phyloP scores from a whole-genome alignment of 2,329 filamentous ascomycete species.

The Elsinoe ampelina region DNA sequence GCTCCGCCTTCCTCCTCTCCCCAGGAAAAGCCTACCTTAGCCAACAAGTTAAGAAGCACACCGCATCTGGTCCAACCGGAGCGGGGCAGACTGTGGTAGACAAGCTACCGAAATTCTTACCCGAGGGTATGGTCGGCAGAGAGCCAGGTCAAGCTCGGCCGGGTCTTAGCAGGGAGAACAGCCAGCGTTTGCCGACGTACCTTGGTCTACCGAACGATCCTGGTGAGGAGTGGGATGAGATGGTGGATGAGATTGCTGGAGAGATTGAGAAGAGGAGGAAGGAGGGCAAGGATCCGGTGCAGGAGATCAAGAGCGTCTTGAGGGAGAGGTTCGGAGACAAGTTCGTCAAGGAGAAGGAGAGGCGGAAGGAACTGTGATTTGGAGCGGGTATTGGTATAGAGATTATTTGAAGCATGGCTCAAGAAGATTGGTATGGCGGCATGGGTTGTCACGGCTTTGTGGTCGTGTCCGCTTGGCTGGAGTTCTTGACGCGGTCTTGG shows the following conservation, averaged over 20 bases:
- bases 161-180: not conserved
- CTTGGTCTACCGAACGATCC: slow-evolving; percentile 73
- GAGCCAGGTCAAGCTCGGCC: not conserved
- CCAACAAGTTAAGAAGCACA: slow-evolving; percentile 27
- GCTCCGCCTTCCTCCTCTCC: slow-evolving; percentile 68
- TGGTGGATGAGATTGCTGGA: slow-evolving; percentile 60
- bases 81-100: not conserved
- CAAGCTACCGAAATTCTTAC: slow-evolving; percentile 22
- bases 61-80: slow-evolving; percentile 15
- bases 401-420: not conserved
- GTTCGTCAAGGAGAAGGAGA: slow-evolving; percentile 9
- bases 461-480: no score
- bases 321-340: slow-evolving; percentile 33
- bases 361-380: slow-evolving; percentile 6
- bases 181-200: slow-evolving; percentile 39
- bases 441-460: not conserved
- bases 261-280: slow-evolving; percentile 57
- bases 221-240: slow-evolving; percentile 65
- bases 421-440: not conserved
- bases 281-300: slow-evolving; percentile 35
- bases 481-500: no score
- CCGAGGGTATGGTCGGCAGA: slow-evolving; percentile 34
- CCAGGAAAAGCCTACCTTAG: slow-evolving; percentile 54
- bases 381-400: not conserved
- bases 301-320: slow-evolving; percentile 45